A percentile compares a stretch with the other conserved stretches of the same genome.
phyloP scores from a whole-genome alignment of 495 filamentous ascomycete genomes.

The Aspergillus nidulans region DNA sequence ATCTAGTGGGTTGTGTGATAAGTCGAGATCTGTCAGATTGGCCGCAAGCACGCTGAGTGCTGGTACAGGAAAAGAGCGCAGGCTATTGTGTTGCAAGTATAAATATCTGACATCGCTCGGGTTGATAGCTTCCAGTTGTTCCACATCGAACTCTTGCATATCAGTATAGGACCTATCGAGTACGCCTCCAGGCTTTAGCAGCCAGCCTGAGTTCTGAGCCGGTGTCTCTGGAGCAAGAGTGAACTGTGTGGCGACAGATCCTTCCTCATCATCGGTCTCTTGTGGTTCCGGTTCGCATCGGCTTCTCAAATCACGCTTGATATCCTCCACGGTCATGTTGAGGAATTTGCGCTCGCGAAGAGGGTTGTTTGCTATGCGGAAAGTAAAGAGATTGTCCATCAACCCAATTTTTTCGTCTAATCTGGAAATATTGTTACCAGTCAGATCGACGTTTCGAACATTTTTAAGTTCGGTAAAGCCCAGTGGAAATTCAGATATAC shows the following conservation, averaged over 20 bases:
- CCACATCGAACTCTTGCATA: conserved; percentile 43
- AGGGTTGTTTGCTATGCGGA: conserved; percentile 81
- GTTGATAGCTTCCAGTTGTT: conserved; percentile 42
- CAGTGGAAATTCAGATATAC: conserved; percentile 63
- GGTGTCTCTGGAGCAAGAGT: conserved; percentile 42
- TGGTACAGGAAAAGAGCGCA: conserved; percentile 60
- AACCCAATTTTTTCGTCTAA: conserved; percentile 72
- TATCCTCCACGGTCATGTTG: conserved; percentile 69
- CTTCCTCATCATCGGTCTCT: conserved; percentile 40
- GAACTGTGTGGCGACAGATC: conserved; percentile 43
- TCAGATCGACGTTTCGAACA: conserved; percentile 72
- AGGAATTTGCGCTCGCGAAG: conserved; percentile 80
- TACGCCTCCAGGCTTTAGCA: conserved; percentile 63
- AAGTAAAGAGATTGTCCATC: conserved; percentile 70
- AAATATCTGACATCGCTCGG: conserved; percentile 50
- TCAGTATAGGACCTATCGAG: conserved; percentile 69
- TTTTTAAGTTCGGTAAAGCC: conserved; percentile 64
- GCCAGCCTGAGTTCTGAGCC: conserved; percentile 44
- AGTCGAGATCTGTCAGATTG: conserved; percentile 67
- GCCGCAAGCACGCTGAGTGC: conserved; percentile 62
- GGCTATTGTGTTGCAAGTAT: conserved; percentile 70
- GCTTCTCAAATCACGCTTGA: conserved; percentile 71
- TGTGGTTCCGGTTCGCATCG: conserved; percentile 58
- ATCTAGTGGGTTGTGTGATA: conserved; percentile 75
- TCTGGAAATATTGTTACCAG: conserved; percentile 71